These are phyloP conservation scores for Farysia itapuensis DNA, from an alignment of 1,284 basidiomycete genomes.

Conservation along the genomic window DNA sequence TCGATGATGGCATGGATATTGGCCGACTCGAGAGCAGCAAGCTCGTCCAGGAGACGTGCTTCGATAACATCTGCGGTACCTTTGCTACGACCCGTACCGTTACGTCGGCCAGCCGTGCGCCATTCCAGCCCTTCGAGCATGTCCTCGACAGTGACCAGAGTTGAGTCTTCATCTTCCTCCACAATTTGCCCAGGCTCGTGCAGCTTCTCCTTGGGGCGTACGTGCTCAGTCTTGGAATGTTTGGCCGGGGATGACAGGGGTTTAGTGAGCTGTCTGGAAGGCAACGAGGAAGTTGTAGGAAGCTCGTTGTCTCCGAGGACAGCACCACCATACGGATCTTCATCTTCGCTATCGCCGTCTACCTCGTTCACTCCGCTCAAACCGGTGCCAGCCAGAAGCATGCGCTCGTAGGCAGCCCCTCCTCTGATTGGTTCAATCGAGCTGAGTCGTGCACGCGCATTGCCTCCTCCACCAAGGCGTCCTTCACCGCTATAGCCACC, in stretches of 20 bases:
- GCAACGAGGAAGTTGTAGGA: slow-evolving; percentile 4
- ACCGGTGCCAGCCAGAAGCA: slow-evolving; percentile 50
- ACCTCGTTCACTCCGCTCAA: slow-evolving; percentile 40
- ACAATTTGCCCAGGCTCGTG: slow-evolving; percentile 5
- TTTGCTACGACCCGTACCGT: slow-evolving; percentile 12
- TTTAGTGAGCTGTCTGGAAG: slow-evolving; percentile 24
- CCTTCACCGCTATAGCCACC: slow-evolving; percentile 12
- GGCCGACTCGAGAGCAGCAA: slow-evolving; percentile 64
- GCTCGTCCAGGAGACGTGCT: slow-evolving; percentile 53
- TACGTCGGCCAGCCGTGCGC: slow-evolving; percentile 57
- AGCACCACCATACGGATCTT: slow-evolving; percentile 41
- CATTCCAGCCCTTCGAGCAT: slow-evolving; percentile 98
- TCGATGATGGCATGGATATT: slow-evolving; percentile 97
- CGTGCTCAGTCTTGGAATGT: slow-evolving; percentile 10
- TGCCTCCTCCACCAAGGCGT: slow-evolving; percentile 17
- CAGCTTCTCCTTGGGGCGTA: neutral
- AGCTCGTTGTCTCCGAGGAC: slow-evolving; percentile 20
- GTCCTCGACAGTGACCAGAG: slow-evolving; percentile 71
- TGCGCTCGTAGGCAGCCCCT: slow-evolving; percentile 50
- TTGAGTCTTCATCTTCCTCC: slow-evolving; percentile 51
- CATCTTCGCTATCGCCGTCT: slow-evolving; percentile 43
- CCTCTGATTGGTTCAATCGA: slow-evolving; percentile 50
- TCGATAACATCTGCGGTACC: slow-evolving; percentile 59
- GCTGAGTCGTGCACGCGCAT: slow-evolving; percentile 48
- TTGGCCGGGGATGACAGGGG: slow-evolving; percentile 23